Evolutionary conservation across 2,329 filamentous ascomycete genomes (phyloP), one percentile per base, ranked within the genome.

Genomic region (Paracamarosporium sp.): DNA sequence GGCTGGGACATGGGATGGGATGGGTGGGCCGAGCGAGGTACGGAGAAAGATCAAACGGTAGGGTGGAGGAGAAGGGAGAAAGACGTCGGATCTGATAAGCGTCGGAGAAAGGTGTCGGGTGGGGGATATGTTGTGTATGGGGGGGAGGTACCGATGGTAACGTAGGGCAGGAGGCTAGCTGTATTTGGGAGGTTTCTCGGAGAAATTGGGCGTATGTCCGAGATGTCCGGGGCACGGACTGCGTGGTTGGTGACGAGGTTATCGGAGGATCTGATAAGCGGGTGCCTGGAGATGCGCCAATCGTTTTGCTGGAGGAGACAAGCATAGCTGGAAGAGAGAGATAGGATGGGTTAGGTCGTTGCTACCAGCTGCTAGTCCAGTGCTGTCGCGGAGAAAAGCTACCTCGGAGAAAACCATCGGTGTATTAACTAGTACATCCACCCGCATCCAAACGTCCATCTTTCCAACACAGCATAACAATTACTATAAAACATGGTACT

Each of bases 141-240:
- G 12, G 7, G 36, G 53, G 27, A 55, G 28, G 52, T 11, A 35
- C 17, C 5, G 25, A n/a, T n/a, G n/a, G n/a, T n/a, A n/a, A n/a
- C n/a, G n/a, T n/a, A n/a, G n/a, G n/a, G n/a, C n/a, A n/a, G n/a
- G n/a, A n/a, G n/a, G n/a, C n/a, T n/a, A n/a, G n/a, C n/a, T n/a
- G n/a, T n/a, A n/a, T n/a, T n/a, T n/a, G n/a, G n/a, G n/a, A n/a
- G n/a, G n/a, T n/a, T n/a, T n/a, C 33, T 43, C 44, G 44, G 52
- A 41, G 5, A 55, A 48, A 46, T 22, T 15, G 5, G 2, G 17
- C n/a, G 47, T 24, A 38, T 54, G 43, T 54, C 51, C 51, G 51
- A 33, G n/a, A 28, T 27, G 22, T 41, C 48, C 48, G n/a, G n/a
- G n/a, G 48, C 22, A 27, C 5, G 36, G 25, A 53, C 15, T 12